phyloP scores from a whole-genome alignment of 352 stramenopile genomes.

The Globisporangium heterothallicum region DNA sequence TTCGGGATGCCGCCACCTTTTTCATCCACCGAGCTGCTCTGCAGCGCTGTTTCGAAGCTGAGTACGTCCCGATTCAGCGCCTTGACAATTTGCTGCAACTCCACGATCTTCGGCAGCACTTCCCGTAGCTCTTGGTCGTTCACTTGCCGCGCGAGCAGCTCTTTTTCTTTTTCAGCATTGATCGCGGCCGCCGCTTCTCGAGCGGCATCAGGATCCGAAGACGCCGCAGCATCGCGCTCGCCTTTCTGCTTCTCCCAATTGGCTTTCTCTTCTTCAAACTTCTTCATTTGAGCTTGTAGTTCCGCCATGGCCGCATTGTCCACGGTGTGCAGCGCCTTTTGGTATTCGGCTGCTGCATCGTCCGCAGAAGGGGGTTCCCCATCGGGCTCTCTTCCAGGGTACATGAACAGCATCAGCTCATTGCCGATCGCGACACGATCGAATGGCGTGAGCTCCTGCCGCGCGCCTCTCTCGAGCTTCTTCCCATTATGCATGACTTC shows the following conservation, averaged over 20 bases:
- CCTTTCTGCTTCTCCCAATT: slow-evolving; percentile 84
- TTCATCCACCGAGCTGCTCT: slow-evolving; percentile 50
- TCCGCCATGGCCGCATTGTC: slow-evolving; percentile 70
- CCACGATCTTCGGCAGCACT: slow-evolving; percentile 89
- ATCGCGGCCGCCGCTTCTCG: slow-evolving; percentile 30
- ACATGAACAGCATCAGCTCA: slow-evolving; percentile 84
- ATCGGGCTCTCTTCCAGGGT: slow-evolving; percentile 36
- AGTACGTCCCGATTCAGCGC: slow-evolving; percentile 88
- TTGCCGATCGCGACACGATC: slow-evolving; percentile 84
- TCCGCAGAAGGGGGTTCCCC: slow-evolving; percentile 72
- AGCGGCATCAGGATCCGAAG: slow-evolving; percentile 17
- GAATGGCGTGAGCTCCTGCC: slow-evolving; percentile 42
- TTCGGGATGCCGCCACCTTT: slow-evolving; percentile 62
- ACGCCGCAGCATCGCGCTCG: slow-evolving; percentile 28
- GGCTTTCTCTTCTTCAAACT: slow-evolving; percentile 86
- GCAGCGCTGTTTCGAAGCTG: slow-evolving; percentile 89
- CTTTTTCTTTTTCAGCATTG: slow-evolving; percentile 47
- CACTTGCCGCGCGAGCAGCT: slow-evolving; percentile 64
- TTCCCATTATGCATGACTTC: slow-evolving; percentile 88
- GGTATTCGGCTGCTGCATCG: slow-evolving; percentile 84
- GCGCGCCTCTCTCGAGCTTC: slow-evolving; percentile 41
- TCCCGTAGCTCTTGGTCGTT: slow-evolving; percentile 92
- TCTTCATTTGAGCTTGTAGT: slow-evolving; percentile 86
- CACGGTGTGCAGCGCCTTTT: slow-evolving; percentile 72
- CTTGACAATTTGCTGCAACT: slow-evolving; percentile 90